Conservation (phyloP, 2,329 filamentous ascomycete species). For the Aureobasidium zeae region DNA sequence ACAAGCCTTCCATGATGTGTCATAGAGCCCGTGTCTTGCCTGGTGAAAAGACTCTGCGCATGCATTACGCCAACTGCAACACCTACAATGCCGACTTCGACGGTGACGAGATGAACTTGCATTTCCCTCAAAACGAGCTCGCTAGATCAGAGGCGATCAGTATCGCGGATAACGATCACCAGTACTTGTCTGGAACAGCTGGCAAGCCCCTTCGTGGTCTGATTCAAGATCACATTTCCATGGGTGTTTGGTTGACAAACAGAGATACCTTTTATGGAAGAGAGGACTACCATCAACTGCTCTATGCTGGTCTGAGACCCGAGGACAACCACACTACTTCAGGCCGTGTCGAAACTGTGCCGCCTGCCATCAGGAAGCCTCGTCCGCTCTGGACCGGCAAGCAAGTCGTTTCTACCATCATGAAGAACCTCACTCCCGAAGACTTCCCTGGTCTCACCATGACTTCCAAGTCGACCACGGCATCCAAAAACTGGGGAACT, state of each 20-base stretch:
- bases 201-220: constrained; percentile 90
- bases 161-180: constrained; percentile 92
- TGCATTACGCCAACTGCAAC: constrained; percentile 99
- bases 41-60: constrained; percentile 93
- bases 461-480: constrained; percentile 67
- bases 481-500: constrained; percentile 67
- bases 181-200: constrained; percentile 88
- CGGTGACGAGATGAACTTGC: constrained; percentile 99
- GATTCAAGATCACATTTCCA: constrained; percentile 97
- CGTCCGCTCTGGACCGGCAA: constrained; percentile 86
- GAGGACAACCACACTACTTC: constrained; percentile 81
- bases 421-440: constrained; percentile 80
- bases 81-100: constrained; percentile 99
- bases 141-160: constrained; percentile 86
- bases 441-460: constrained; percentile 71
- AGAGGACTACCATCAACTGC: constrained; percentile 83
- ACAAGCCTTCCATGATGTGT: constrained; percentile 99
- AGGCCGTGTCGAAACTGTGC: constrained; percentile 70
- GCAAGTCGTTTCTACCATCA: constrained; percentile 83
- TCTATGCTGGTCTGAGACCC: constrained; percentile 81
- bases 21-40: constrained; percentile 86
- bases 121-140: constrained; percentile 95
- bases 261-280: constrained; percentile 84
- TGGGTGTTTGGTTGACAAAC: constrained; percentile 82
- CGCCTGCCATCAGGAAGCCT: constrained; percentile 76